Base-by-base conservation (phyloP, 805 yeast genomes). In the Starmerella asiatica region DNA sequence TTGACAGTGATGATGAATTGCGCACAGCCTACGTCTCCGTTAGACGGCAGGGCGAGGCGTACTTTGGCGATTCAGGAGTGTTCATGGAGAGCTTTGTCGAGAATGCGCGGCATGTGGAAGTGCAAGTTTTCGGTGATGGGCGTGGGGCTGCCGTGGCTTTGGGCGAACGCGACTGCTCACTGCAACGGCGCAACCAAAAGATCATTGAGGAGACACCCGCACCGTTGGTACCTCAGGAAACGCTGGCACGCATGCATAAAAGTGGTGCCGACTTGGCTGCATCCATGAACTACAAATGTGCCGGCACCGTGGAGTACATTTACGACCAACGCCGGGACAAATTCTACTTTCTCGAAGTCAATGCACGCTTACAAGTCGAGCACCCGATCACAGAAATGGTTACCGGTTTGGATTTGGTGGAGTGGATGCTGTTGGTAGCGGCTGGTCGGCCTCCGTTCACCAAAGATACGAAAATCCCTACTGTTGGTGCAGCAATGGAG, bases 191-290 rank as follows among this genome's bases (percentile, higher is more conserved):
- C 65, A 88, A 88, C 64, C 98, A 88, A 62, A 88, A 88, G 65
- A 68, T 88, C 50, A 83, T 88, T 47, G 98, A 88, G 63, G 98
- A 91, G 61, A 88, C 97, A 1, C 98, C 98, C 3, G 96, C 97
- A 40, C 97, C 97, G 33, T 78, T 81, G 55, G 70, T 88, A 49
- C 93, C 95, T 4, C 85, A 75, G 41, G 58, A 70, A 4, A 85
- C 94, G 2, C 71, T 95, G 54, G 60, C 60, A 32, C 69, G 66
- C 38, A 76, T 88, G 79, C 75, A 86, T 61, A 65, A 67, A 38
- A 88, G 95, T 32, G 83, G 95, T 32, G 94, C 82, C 59, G 77
- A 75, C 39, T 67, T 88, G 46, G 95, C 79, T 34, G 63, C 85
- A 2, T 64, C 79, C 20, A 75, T 91, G 78, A 77, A 82, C 52